A percentile compares a stretch with the other conserved stretches of the same genome.
Conservation (phyloP, 192 early-diverging fungal species). For the Coemansia sp. region DNA sequence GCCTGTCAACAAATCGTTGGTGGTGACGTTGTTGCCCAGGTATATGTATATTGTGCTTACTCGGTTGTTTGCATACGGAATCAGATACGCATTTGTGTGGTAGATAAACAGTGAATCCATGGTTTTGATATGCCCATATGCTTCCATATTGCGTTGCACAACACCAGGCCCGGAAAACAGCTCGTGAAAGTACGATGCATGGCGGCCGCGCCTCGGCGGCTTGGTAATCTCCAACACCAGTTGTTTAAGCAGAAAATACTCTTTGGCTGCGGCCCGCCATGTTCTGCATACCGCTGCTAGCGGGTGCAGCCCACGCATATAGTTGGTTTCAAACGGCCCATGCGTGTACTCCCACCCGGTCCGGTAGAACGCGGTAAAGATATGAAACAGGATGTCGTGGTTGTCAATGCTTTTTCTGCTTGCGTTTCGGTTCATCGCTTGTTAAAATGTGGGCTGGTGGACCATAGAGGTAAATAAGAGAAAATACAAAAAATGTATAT, state of each 20-base stretch:
- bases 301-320: conserved; percentile 7
- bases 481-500: too few species aligned
- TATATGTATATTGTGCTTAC: neutral
- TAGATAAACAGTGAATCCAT: neutral
- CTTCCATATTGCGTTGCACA: neutral
- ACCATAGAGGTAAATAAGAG: too few species aligned
- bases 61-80: neutral
- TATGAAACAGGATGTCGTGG: neutral
- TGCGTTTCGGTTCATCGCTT: too few species aligned
- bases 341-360: neutral
- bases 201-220: conserved; percentile 3
- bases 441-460: too few species aligned
- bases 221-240: neutral
- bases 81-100: conserved; percentile 5
- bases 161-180: neutral
- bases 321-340: neutral
- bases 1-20: neutral
- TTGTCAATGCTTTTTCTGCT: neutral
- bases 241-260: neutral
- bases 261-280: neutral
- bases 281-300: neutral
- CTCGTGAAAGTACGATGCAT: neutral
- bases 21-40: conserved; percentile 5
- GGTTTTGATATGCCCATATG: neutral
- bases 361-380: neutral